These are phyloP conservation scores for Penicillium maclennaniae DNA, from an alignment of 495 filamentous ascomycete genomes.

Conservation along the genomic window DNA sequence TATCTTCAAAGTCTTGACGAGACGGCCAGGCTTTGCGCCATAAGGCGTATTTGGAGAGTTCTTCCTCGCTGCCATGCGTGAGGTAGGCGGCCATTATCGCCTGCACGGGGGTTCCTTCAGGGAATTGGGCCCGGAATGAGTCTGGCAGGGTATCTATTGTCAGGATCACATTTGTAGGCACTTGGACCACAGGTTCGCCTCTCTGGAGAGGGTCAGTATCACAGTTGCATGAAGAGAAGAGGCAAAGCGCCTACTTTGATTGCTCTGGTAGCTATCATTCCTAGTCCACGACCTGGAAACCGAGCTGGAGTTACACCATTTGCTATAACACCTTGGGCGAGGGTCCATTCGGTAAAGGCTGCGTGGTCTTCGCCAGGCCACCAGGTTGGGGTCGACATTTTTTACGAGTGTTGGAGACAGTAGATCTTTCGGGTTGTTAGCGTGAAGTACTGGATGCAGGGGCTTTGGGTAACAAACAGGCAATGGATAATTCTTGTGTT, in stretches of 20 bases:
- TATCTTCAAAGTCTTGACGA: slow-evolving; percentile 51
- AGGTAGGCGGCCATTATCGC: slow-evolving; percentile 69
- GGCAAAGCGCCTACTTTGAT: slow-evolving; percentile 51
- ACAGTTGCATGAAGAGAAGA: background rate
- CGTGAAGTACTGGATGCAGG: background rate
- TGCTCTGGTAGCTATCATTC: slow-evolving; percentile 63
- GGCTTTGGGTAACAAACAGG: background rate
- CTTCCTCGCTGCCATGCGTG: slow-evolving; percentile 40
- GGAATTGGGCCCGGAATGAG: slow-evolving; percentile 37
- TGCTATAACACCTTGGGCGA: slow-evolving; percentile 51
- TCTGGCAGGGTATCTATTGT: slow-evolving; percentile 56
- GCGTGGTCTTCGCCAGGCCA: slow-evolving; percentile 45
- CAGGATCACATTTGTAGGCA: slow-evolving; percentile 61
- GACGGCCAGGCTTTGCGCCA: slow-evolving; percentile 73
- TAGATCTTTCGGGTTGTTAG: background rate
- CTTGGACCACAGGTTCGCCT: slow-evolving; percentile 28
- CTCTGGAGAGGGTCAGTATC: slow-evolving; percentile 6
- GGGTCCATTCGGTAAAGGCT: slow-evolving; percentile 61
- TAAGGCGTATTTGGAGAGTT: slow-evolving; percentile 32
- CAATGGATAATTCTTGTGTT: background rate
- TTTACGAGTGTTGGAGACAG: background rate
- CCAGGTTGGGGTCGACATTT: slow-evolving; percentile 30
- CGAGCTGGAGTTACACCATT: slow-evolving; percentile 55
- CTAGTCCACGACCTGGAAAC: slow-evolving; percentile 67
- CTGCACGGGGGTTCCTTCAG: slow-evolving; percentile 58